Base-by-base conservation (phyloP, 2,329 filamentous ascomycete genomes). In the Exophiala sp. region DNA sequence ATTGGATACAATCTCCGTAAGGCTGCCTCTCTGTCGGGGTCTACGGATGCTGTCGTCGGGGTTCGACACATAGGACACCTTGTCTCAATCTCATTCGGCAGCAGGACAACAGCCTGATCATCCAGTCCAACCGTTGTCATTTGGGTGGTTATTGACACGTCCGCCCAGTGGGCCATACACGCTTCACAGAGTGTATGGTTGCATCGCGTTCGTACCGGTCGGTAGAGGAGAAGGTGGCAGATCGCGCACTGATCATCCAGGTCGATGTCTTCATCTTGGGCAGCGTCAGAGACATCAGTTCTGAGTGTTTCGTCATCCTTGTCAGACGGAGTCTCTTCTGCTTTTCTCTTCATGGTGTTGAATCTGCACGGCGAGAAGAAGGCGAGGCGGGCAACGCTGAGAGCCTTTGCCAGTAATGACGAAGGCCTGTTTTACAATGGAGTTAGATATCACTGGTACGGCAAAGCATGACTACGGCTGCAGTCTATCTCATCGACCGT, bases 21-120 rank as follows among this genome's bases (percentile, higher is more conserved):
- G 23, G 34, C 39, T 8, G 45, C 14, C 16, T 50, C 43, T 22
- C 53, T 44, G 11, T 10, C 34, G 2, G 40, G 39, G 34, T 60
- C 56, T 6, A 55, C 16, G 5, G 30, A 35, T 2, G 56, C 50
- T 4, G 49, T 53, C 6, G 58, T 58, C 8, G 37, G 32, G 1
- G 58, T 60, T 11, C 58, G 48, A 23, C 58, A 60, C 56, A 60
- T 57, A 4, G 58, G 58, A 52, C 58, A 59, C 21, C 44, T 44
- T 1, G 56, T 57, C 30, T 60, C 54, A 24, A 60, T 46, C 24
- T 56, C 58, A 27, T 55, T 51, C 11, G 57, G 52, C 9, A 55
- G 49, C 13, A 57, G 35, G n/a, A 56, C 32, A 2, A 53, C 38
- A 11, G 48, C 42, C n/a, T 45, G 40, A 22, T 56, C 55, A 34